These are phyloP conservation scores for Orbilia brochopaga DNA, from an alignment of 2,329 filamentous ascomycete species.

Conservation along the genomic window DNA sequence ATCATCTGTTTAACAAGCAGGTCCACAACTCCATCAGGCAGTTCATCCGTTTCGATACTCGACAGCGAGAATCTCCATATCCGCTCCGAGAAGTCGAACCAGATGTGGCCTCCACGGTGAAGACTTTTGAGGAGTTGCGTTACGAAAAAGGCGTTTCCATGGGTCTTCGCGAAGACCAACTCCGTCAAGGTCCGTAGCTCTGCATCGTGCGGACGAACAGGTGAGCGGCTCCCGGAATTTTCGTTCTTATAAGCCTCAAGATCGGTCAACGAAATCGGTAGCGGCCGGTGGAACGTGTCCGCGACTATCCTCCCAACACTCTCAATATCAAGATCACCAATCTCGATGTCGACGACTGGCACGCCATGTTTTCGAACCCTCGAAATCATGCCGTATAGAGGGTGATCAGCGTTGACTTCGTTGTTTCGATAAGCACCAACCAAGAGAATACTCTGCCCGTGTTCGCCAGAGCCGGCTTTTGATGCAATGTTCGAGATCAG, in stretches of 20 bases:
- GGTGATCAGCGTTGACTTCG: slow-evolving; percentile 54
- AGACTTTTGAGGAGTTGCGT: slow-evolving; percentile 54
- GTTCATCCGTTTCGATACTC: slow-evolving; percentile 54
- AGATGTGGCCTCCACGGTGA: slow-evolving; percentile 54
- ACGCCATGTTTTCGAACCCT: slow-evolving; percentile 52
- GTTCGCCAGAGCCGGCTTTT: slow-evolving; percentile 52
- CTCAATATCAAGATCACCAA: slow-evolving; percentile 54
- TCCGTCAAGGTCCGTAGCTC: slow-evolving; percentile 55
- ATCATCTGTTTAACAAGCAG: slow-evolving; percentile 55
- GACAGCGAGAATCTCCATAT: slow-evolving; percentile 55
- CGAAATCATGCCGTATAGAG: slow-evolving; percentile 52
- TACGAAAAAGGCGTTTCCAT: slow-evolving; percentile 55
- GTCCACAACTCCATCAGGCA: slow-evolving; percentile 55
- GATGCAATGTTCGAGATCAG: slow-evolving; percentile 54
- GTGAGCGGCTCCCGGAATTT: neutral
- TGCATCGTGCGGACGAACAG: slow-evolving; percentile 50
- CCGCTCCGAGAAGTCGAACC: slow-evolving; percentile 54
- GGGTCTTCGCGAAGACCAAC: slow-evolving; percentile 54
- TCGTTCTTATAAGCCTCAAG: slow-evolving; percentile 35
- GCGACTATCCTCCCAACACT: slow-evolving; percentile 55
- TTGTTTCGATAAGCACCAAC: slow-evolving; percentile 55
- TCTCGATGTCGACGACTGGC: slow-evolving; percentile 51
- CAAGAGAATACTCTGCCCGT: slow-evolving; percentile 54
- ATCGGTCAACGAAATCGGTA: slow-evolving; percentile 25
- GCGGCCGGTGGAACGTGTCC: slow-evolving; percentile 53